Percentiles rank a stretch among this genome's conserved stretches.
These are phyloP conservation scores for Geotrichum histeridarum DNA, from an alignment of 1,139 yeast species.

Conservation along the genomic window DNA sequence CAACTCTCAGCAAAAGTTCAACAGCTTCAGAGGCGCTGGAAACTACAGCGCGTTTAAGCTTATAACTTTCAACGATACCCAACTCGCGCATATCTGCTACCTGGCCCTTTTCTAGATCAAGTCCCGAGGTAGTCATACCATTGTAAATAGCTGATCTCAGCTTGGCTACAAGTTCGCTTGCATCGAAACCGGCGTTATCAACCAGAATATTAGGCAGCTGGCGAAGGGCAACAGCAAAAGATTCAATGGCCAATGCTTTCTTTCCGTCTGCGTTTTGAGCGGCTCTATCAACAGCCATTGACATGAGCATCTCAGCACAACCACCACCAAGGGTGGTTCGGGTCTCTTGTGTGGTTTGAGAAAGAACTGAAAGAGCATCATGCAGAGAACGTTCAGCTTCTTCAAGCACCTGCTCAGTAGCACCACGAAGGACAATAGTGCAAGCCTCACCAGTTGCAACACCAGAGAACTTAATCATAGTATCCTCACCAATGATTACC, in stretches of 20 bases:
- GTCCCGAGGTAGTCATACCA: constrained; percentile 87
- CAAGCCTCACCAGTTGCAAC: constrained; percentile 96
- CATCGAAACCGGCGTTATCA: constrained; percentile 95
- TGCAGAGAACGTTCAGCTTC: constrained; percentile 97
- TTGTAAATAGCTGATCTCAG: constrained; percentile 88
- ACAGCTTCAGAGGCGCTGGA: constrained; percentile 96
- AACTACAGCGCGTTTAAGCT: constrained; percentile 91
- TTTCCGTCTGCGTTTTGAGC: constrained; percentile 94
- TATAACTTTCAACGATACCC: constrained; percentile 89
- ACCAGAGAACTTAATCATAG: constrained; percentile 82
- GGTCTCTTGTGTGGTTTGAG: constrained; percentile 94
- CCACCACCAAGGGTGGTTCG: constrained; percentile 97
- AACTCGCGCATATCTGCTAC: constrained; percentile 92
- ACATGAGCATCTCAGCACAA: constrained; percentile 96
- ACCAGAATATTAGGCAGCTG: constrained; percentile 94
- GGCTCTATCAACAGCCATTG: constrained; percentile 91
- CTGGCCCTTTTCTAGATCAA: constrained; percentile 75
- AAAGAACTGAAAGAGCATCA: constrained; percentile 90
- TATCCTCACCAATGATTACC: constrained; percentile 84
- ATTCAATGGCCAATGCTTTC: constrained; percentile 88
- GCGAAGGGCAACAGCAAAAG: constrained; percentile 89
- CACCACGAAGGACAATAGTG: constrained; percentile 92
- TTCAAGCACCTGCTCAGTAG: constrained; percentile 91
- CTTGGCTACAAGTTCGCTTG: constrained; percentile 86
- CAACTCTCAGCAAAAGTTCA: constrained; percentile 89